Percentiles rank a stretch among this genome's conserved stretches.
Evolutionary conservation across 148 eudicot genomes (phyloP).

Genomic region (Pharnaceum exiguum): DNA sequence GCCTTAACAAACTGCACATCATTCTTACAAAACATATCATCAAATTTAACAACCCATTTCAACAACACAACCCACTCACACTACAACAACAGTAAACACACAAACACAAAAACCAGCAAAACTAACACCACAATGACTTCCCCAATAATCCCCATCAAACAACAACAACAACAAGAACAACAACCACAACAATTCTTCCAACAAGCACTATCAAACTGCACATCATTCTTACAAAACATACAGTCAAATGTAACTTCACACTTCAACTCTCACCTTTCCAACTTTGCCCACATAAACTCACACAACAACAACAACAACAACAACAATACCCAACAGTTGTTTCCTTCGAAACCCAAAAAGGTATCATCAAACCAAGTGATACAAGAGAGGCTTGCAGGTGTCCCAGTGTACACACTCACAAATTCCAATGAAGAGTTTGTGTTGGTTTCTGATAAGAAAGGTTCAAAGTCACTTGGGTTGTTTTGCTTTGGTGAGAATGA

Average conservation of each 20-base stretch:
- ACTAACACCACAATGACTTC: no score
- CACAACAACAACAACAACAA: not conserved
- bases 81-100: no score
- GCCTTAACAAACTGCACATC: conserved; percentile 32
- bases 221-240: conserved; percentile 22
- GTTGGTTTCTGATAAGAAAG: conserved; percentile 47
- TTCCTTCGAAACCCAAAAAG: no score
- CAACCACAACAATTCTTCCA: conserved; percentile 24
- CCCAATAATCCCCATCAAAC: conserved; percentile 11
- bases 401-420: conserved; percentile 67
- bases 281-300: conserved; percentile 17
- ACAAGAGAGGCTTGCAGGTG: conserved; percentile 73
- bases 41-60: conserved; percentile 19
- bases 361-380: conserved; percentile 47
- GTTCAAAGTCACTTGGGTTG: conserved; percentile 52
- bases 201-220: conserved; percentile 37
- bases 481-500: conserved; percentile 72
- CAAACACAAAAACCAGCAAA: no score
- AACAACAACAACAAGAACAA: not conserved
- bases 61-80: no score
- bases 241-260: conserved; percentile 17
- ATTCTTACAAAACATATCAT: conserved; percentile 21
- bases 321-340: no score
- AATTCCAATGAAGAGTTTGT: conserved; percentile 69
- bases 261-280: conserved; percentile 31